Evolutionary conservation across 768 basidiomycete genomes (phyloP).

Genomic region (Chalciporus pseudorubinellus): DNA sequence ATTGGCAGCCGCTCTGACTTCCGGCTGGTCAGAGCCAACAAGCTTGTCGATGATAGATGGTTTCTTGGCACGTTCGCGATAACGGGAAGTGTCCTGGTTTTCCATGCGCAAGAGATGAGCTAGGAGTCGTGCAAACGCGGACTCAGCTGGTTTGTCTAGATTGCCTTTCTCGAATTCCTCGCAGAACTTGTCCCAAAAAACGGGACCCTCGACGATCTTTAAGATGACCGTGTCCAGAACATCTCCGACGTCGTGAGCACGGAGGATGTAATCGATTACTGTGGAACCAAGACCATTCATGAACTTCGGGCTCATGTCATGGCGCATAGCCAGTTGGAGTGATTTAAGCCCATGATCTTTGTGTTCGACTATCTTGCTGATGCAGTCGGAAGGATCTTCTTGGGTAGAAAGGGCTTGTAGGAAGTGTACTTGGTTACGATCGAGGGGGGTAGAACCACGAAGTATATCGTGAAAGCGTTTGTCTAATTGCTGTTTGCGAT

Average conservation of each 20-base stretch:
- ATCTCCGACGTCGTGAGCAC: constrained; percentile 35
- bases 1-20: constrained; percentile 30
- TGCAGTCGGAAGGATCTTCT: constrained; percentile 36
- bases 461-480: constrained; percentile 37
- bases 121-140: constrained; percentile 48
- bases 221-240: constrained; percentile 40
- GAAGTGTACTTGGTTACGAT: constrained; percentile 34
- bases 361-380: constrained; percentile 38
- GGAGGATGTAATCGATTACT: constrained; percentile 40
- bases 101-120: constrained; percentile 45
- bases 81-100: constrained; percentile 31
- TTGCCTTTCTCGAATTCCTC: constrained; percentile 34
- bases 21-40: constrained; percentile 22
- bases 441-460: constrained; percentile 26
- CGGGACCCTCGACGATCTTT: constrained; percentile 46
- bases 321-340: constrained; percentile 42
- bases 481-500: constrained; percentile 28
- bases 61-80: constrained; percentile 39
- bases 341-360: constrained; percentile 33
- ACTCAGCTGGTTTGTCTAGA: constrained; percentile 36
- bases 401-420: constrained; percentile 46
- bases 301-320: constrained; percentile 36
- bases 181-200: constrained; percentile 46
- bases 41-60: constrained; percentile 27
- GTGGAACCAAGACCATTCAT: constrained; percentile 41